Evolutionary conservation across 1,284 basidiomycete species (phyloP).

Genomic region (Cryptococcus hybrid): DNA sequence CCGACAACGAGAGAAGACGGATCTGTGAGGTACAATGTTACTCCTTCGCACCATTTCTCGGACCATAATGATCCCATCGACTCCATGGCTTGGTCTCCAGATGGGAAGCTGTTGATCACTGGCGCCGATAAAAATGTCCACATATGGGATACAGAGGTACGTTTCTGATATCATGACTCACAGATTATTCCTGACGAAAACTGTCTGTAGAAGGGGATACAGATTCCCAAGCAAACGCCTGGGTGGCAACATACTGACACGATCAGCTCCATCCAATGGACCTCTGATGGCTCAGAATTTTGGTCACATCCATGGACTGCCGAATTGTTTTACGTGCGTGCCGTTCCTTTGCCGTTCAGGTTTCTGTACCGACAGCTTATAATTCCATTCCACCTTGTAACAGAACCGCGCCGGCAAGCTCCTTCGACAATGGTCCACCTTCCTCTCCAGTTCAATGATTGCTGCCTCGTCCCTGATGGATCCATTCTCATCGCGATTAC

Average conservation of each 20-base stretch:
- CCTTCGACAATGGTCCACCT: slow-evolving; percentile 65
- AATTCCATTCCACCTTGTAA: slow-evolving; percentile 1
- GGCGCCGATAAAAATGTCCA: slow-evolving; percentile 74
- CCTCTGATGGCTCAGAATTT: slow-evolving; percentile 82
- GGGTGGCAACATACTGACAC: slow-evolving; percentile 65
- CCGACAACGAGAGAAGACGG: not conserved
- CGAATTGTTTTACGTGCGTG: slow-evolving; percentile 84
- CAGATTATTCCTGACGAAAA: not conserved
- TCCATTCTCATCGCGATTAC: slow-evolving; percentile 79
- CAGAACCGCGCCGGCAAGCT: slow-evolving; percentile 57
- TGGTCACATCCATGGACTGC: slow-evolving; percentile 86
- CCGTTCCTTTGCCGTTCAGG: slow-evolving; percentile 35
- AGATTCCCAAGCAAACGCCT: slow-evolving; percentile 13
- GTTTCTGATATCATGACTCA: slow-evolving; percentile 15
- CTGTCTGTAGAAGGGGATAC: slow-evolving; percentile 24
- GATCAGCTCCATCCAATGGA: slow-evolving; percentile 82
- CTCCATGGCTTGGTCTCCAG: slow-evolving; percentile 84
- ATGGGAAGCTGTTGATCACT: slow-evolving; percentile 77
- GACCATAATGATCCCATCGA: slow-evolving; percentile 77
- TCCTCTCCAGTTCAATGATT: slow-evolving; percentile 84
- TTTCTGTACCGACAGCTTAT: not conserved
- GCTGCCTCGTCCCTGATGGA: slow-evolving; percentile 83
- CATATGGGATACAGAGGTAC: slow-evolving; percentile 82
- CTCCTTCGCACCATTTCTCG: slow-evolving; percentile 48
- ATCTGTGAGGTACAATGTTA: slow-evolving; percentile 18